A percentile compares a stretch with the other conserved stretches of the same genome.
Evolutionary conservation across 2,329 filamentous ascomycete species (phyloP).

Genomic region (Aotearoamyces nothofagi): DNA sequence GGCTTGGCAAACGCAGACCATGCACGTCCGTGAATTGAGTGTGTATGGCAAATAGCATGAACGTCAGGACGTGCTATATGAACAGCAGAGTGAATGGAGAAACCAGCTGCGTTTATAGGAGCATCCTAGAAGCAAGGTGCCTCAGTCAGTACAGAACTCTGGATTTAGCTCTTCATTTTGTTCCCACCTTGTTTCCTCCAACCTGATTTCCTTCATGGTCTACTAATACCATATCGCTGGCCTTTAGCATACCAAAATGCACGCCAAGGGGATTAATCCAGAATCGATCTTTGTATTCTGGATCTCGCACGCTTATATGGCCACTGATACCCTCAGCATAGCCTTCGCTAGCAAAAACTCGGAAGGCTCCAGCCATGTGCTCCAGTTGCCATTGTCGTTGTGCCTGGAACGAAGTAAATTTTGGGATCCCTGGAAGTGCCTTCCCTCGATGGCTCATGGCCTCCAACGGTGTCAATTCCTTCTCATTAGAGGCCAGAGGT

Average conservation of each 20-base stretch:
- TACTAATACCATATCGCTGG: slow-evolving; percentile 29
- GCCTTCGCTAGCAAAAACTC: slow-evolving; percentile 24
- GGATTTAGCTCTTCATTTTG: no score
- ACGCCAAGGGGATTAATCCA: slow-evolving; percentile 4
- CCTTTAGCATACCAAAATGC: slow-evolving; percentile 18
- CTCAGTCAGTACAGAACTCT: no score
- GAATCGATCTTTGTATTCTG: slow-evolving; percentile 7
- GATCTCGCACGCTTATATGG: slow-evolving; percentile 21
- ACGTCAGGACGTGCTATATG: slow-evolving; percentile 5
- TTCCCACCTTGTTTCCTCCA: slow-evolving; percentile 18
- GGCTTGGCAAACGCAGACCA: slow-evolving; percentile 3
- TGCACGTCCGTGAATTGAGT: slow-evolving; percentile 2
- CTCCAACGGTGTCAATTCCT: no score
- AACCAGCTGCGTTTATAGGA: slow-evolving; percentile 5
- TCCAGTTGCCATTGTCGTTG: slow-evolving; percentile 26
- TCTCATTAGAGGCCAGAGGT: no score
- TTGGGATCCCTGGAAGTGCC: slow-evolving; percentile 6
- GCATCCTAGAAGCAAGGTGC: background rate
- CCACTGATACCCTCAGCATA: slow-evolving; percentile 25
- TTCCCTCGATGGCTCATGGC: no score
- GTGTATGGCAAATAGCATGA: slow-evolving; percentile 4
- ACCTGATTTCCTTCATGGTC: slow-evolving; percentile 26
- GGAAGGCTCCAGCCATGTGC: slow-evolving; percentile 27
- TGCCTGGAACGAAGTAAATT: slow-evolving; percentile 4
- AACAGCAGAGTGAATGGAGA: slow-evolving; percentile 4